Percentiles rank a stretch among this genome's conserved stretches.
phyloP scores from a whole-genome alignment of 441 rosid species.

The Macaranga tanarius region DNA sequence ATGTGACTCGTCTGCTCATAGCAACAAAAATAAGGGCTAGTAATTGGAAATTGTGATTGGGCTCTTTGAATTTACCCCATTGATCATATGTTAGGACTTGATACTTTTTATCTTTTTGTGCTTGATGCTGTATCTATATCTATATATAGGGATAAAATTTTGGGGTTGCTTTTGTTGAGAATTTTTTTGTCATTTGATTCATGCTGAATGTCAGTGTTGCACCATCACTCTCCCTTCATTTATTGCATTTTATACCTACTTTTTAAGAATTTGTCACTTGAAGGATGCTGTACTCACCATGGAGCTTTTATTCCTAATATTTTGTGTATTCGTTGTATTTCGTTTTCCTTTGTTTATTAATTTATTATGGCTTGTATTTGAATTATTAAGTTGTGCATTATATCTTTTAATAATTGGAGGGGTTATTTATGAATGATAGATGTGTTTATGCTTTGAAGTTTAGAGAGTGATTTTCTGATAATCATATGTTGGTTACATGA shows the following conservation, averaged over 20 bases:
- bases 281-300: neutral
- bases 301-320: neutral
- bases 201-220: neutral
- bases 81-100: neutral
- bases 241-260: no score
- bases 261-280: neutral
- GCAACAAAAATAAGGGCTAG: neutral
- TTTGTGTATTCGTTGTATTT: neutral
- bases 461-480: neutral
- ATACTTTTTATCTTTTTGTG: neutral
- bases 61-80: neutral
- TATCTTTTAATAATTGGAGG: neutral
- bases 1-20: neutral
- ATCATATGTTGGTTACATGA: neutral
- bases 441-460: neutral
- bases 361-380: neutral
- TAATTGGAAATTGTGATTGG: neutral
- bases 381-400: neutral
- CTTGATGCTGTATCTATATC: neutral
- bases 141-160: neutral
- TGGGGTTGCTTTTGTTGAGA: neutral
- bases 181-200: neutral
- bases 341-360: neutral
- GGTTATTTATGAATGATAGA: neutral
- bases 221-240: neutral